phyloP scores from a whole-genome alignment of 192 early-diverging fungal species.

The Coemansia asiatica region DNA sequence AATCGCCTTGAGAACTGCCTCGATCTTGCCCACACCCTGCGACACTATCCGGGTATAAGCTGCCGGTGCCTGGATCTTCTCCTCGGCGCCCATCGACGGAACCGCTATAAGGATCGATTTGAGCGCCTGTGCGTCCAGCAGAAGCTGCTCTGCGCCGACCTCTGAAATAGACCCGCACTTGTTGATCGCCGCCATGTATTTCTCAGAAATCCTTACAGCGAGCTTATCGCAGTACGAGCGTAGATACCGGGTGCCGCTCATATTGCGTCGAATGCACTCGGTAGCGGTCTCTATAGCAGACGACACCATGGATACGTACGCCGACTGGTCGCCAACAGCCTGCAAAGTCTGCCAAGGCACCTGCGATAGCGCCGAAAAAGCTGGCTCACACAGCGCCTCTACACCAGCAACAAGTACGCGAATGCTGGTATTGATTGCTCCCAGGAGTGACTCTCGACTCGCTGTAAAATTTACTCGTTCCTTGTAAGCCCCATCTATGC shows the following conservation, averaged over 20 bases:
- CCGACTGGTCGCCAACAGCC: constrained; percentile 92
- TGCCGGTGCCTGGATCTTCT: constrained; percentile 19
- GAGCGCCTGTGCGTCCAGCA: constrained; percentile 91
- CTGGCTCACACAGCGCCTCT: constrained; percentile 68
- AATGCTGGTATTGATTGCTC: constrained; percentile 63
- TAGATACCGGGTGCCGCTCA: constrained; percentile 77
- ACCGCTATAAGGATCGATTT: constrained; percentile 80
- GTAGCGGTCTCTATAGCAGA: constrained; percentile 59
- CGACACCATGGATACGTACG: constrained; percentile 74
- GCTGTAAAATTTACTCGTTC: constrained; percentile 68
- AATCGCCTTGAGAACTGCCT: constrained; percentile 87
- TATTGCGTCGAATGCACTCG: constrained; percentile 58
- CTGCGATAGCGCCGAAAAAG: constrained; percentile 71
- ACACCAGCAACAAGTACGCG: constrained; percentile 66
- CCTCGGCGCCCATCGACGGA: constrained; percentile 63
- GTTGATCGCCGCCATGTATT: constrained; percentile 69
- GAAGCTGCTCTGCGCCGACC: constrained; percentile 93
- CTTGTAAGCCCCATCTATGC: constrained; percentile 69
- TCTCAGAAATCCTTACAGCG: constrained; percentile 75
- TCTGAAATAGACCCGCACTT: constrained; percentile 83
- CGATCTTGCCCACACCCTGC: constrained; percentile 75
- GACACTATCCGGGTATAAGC: constrained; percentile 86
- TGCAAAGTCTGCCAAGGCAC: constrained; percentile 79
- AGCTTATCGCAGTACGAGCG: constrained; percentile 91
- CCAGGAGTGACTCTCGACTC: constrained; percentile 79